phyloP scores from a whole-genome alignment of 2,329 filamentous ascomycete genomes.

The Elsinoe australis region DNA sequence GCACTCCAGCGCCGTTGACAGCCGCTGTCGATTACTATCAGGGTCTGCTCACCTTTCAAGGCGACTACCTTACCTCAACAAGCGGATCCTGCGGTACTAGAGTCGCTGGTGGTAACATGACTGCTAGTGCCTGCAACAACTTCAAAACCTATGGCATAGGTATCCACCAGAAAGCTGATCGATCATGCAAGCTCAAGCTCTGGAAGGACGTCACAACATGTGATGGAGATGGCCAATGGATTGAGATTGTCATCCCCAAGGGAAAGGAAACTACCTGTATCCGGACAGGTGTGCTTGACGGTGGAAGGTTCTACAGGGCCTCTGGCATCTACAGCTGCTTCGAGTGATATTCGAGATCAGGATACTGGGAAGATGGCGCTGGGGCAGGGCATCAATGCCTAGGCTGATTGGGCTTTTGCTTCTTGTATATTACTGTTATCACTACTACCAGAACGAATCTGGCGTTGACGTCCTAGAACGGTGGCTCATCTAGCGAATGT shows the following conservation, averaged over 20 bases:
- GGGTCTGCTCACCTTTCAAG: constrained; percentile 15
- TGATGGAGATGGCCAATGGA: constrained; percentile 17
- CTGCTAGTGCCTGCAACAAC: constrained; percentile 19
- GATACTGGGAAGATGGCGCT: no score
- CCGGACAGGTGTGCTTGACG: constrained; percentile 23
- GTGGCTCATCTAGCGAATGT: no score
- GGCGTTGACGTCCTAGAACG: no score
- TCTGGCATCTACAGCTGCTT: constrained; percentile 26
- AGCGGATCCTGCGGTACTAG: constrained; percentile 18
- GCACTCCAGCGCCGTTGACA: not conserved
- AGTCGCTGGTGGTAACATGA: constrained; percentile 20
- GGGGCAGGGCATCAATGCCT: no score
- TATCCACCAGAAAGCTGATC: constrained; percentile 20
- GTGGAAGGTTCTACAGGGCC: constrained; percentile 22
- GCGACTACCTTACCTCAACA: constrained; percentile 10
- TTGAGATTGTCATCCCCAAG: constrained; percentile 13
- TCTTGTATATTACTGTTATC: no score
- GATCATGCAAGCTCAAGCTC: constrained; percentile 22
- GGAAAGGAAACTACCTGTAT: constrained; percentile 20
- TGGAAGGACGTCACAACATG: constrained; percentile 22
- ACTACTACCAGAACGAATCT: no score
- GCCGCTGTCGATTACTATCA: constrained; percentile 18
- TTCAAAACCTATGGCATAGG: constrained; percentile 20
- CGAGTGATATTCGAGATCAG: no score
- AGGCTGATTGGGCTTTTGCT: no score